Evolutionary conservation across 192 early-diverging fungal genomes (phyloP), one percentile per base, ranked within the genome.

Genomic region (Kickxella alabastrina): DNA sequence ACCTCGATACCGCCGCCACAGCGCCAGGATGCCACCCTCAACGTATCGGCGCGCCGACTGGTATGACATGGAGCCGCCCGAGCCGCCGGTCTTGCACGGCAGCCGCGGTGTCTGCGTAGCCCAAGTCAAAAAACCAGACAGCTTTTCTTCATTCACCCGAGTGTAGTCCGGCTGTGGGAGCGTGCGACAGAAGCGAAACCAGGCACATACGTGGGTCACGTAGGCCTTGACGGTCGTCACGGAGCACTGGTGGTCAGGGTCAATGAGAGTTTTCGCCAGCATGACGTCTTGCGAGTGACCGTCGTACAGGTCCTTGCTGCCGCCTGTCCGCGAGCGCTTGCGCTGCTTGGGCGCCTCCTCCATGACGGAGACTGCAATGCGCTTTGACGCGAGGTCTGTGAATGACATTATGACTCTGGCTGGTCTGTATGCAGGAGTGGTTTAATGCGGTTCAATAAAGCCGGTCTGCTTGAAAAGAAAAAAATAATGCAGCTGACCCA

Each of bases 161-260:
- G 71, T 74, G 59, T 74, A 74, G 59, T 74, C 62, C 27, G 71
- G 71, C 26, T 62, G 53, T 13, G 58, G 24, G 53, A 74, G 64
- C 40, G 71, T 74, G 50, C 71, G 63, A 51, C 71, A 74, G 71
- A 44, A 74, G n/a, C 71, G 63, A 64, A 74, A 74, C 71, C 71
- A 74, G 10, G 71, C 71, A 26, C 71, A 74, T 21, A 74, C 71
- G 40, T 74, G 71, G 29, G 71, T 74, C 28, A 74, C 71, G 47
- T 74, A 74, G 13, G 71, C 71, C 59, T 74, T 74, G 54, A 74
- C 70, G 14, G 70, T 74, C 32, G 70, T 74, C 36, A 74, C 70
- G 24, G 70, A 74, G 64, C 70, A 74, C 63, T 74, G 70, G 59
- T 74, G 70, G 59, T 74, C 70, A 1, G 70, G 70, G 64, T 74